phyloP scores from a whole-genome alignment of 2,329 filamentous ascomycete genomes.

The Tolypocladium ovalisporum region DNA sequence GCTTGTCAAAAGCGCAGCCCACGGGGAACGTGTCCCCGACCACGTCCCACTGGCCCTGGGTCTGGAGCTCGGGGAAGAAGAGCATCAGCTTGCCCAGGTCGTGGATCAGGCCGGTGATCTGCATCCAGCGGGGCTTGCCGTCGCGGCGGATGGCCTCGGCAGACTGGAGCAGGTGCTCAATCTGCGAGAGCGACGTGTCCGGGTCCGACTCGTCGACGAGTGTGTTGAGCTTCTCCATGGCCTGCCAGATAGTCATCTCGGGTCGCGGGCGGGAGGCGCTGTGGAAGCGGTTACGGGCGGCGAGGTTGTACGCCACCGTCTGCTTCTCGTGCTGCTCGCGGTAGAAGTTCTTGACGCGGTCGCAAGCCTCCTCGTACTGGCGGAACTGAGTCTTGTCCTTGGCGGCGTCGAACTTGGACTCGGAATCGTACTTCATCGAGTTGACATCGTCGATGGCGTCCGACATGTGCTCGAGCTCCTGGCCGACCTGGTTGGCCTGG shows the following conservation, averaged over 20 bases:
- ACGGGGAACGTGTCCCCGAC: conserved; percentile 80
- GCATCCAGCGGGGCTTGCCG: conserved; percentile 74
- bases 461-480: conserved; percentile 36
- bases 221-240: conserved; percentile 86
- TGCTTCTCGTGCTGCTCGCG: conserved; percentile 60
- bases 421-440: conserved; percentile 34
- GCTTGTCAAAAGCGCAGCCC: conserved; percentile 61
- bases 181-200: conserved; percentile 77
- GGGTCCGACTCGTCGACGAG: conserved; percentile 87
- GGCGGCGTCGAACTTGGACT: conserved; percentile 57
- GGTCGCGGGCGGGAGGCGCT: conserved; percentile 49
- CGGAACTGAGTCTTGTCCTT: conserved; percentile 77
- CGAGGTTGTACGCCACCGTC: conserved; percentile 75
- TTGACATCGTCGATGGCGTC: conserved; percentile 42
- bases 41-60: conserved; percentile 86
- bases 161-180: conserved; percentile 79
- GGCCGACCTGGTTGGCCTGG: conserved; percentile 8
- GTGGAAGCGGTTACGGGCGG: conserved; percentile 51
- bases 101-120: conserved; percentile 66
- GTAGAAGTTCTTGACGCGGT: conserved; percentile 82
- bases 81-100: conserved; percentile 72
- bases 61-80: conserved; percentile 54
- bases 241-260: conserved; percentile 80
- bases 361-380: conserved; percentile 73
- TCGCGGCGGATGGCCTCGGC: conserved; percentile 84